Conservation (phyloP, 176 grass and related monocot species). For the Elymus sibiricus region DNA sequence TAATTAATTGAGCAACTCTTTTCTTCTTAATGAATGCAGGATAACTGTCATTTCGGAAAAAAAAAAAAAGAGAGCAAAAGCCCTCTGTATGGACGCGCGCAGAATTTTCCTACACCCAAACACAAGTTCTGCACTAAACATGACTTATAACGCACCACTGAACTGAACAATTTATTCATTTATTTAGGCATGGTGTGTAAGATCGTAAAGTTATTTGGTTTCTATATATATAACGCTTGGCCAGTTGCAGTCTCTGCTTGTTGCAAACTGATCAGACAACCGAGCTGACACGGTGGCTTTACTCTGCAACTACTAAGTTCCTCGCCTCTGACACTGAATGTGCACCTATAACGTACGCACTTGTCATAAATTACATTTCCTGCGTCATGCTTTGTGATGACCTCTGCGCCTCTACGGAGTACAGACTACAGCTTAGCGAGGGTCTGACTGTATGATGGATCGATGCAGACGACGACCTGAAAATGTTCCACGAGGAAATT, state of each 20-base stretch:
- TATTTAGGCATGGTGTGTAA: not conserved
- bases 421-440: conserved; percentile 51
- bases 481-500: not conserved
- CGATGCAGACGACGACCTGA: conserved; percentile 91
- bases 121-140: not conserved
- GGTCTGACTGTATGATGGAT: conserved; percentile 57
- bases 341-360: not conserved
- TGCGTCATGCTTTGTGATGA: not conserved
- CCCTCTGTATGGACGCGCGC: too few relatives aligned
- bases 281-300: not conserved
- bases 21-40: too few relatives aligned
- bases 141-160: not conserved
- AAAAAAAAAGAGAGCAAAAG: too few relatives aligned
- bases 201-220: not conserved
- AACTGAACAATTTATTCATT: not conserved
- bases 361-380: not conserved
- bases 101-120: not conserved
- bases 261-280: not conserved
- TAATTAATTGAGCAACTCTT: too few relatives aligned
- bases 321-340: not conserved
- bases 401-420: not conserved
- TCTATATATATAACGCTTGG: not conserved
- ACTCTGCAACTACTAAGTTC: not conserved
- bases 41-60: too few relatives aligned
- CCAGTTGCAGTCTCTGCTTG: not conserved